Evolutionary conservation across 768 basidiomycete species (phyloP).

Genomic region (Fomitopsis pulvina): DNA sequence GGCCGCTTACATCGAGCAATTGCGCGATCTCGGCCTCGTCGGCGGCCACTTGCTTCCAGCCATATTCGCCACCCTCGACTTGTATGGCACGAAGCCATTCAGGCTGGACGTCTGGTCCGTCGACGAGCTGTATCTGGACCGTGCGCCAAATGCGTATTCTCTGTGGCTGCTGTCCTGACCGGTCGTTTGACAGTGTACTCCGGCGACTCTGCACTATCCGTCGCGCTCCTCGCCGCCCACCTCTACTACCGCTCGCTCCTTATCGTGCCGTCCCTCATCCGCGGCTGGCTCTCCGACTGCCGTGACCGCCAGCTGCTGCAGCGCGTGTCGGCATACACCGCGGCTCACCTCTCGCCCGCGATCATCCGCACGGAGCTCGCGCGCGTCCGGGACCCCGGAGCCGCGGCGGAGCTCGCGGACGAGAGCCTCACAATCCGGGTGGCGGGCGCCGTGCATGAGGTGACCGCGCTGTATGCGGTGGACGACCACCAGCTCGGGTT

Average conservation of each 20-base stretch:
- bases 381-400: constrained; percentile 53
- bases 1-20: constrained; percentile 78
- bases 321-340: constrained; percentile 71
- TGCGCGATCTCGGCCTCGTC: constrained; percentile 66
- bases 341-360: constrained; percentile 81
- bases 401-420: constrained; percentile 52
- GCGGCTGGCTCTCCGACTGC: constrained; percentile 79
- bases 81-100: constrained; percentile 61
- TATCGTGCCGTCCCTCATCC: constrained; percentile 78
- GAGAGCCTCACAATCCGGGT: constrained; percentile 82
- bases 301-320: constrained; percentile 86
- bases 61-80: constrained; percentile 56
- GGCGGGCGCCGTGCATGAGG: constrained; percentile 65
- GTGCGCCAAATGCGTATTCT: constrained; percentile 35
- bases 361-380: constrained; percentile 81
- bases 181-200: constrained; percentile 46
- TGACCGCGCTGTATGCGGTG: constrained; percentile 76
- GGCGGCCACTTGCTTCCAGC: constrained; percentile 60
- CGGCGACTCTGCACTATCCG: constrained; percentile 39
- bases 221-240: constrained; percentile 74
- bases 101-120: constrained; percentile 84
- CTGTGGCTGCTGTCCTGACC: background rate
- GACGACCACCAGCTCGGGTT: constrained; percentile 95
- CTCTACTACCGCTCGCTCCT: constrained; percentile 85
- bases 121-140: constrained; percentile 72